phyloP scores from a whole-genome alignment of 2,329 filamentous ascomycete species.

The Hansfordia pulvinata region DNA sequence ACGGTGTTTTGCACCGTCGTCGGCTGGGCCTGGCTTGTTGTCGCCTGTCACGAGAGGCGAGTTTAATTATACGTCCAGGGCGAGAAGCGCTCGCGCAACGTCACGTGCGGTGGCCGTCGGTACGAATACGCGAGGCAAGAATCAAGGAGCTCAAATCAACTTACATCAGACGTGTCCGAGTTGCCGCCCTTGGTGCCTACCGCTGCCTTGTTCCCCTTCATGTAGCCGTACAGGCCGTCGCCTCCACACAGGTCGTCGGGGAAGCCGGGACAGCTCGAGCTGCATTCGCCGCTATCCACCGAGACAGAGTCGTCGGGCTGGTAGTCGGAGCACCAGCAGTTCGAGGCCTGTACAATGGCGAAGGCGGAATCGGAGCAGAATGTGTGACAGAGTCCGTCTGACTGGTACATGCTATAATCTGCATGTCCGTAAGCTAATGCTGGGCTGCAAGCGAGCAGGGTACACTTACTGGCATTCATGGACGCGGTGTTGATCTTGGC shows the following conservation, averaged over 20 bases:
- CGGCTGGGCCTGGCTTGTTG: no score
- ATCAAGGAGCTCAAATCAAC: constrained; percentile 10
- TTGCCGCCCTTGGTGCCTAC: constrained; percentile 38
- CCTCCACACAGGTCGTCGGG: constrained; percentile 53
- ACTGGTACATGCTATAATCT: constrained; percentile 48
- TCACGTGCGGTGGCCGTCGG: no score
- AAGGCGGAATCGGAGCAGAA: constrained; percentile 51
- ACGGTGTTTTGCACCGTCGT: constrained; percentile 21
- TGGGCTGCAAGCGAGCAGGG: constrained; percentile 9
- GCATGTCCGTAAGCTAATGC: constrained; percentile 7
- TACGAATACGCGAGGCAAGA: no score
- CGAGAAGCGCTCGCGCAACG: no score
- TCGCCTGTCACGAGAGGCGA: no score
- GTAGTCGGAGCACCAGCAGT: constrained; percentile 67
- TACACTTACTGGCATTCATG: constrained; percentile 24
- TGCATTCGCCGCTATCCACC: constrained; percentile 33
- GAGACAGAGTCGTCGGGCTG: constrained; percentile 33
- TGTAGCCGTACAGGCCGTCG: constrained; percentile 48
- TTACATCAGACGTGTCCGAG: no score
- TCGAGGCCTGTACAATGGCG: constrained; percentile 48
- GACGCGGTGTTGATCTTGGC: constrained; percentile 30
- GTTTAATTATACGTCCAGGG: no score
- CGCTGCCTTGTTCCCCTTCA: constrained; percentile 36
- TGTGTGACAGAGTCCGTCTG: constrained; percentile 53
- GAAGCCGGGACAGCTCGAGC: constrained; percentile 53